Base-by-base conservation (phyloP, 1,139 yeast genomes). In the Kodamaea suecica region DNA sequence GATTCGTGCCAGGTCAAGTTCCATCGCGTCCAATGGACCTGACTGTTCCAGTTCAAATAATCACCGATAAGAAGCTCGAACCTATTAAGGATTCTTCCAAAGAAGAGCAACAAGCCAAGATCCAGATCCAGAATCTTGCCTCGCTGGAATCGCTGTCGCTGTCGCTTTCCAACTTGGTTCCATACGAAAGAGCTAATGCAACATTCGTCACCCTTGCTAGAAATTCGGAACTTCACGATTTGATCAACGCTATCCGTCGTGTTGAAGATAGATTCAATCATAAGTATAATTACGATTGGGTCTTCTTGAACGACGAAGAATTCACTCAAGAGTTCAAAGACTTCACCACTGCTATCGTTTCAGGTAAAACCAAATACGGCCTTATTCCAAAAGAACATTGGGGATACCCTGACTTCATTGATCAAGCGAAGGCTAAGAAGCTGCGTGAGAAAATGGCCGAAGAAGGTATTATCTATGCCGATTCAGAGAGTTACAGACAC, bases 221-320 rank as follows among this genome's bases (percentile, higher is more conserved):
- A 53, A 84, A 84, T 55, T 58, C 65, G 43, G 95, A 84, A 55
- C 57, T 84, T 23, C 70, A 66, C 31, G 79, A 76, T 3, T 83
- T 87, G 10, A 60, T 83, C 37, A 66, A 70, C 44, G 71, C 90
- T 2, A 83, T 84, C 63, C 66, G 88, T 39, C 67, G 76, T 23
- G 65, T 82, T 36, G 92, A 84, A 58, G 86, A 81, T 53, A 66
- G 88, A 31, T 84, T 84, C 66, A 84, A 84, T 62, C 54, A 63
- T 27, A 68, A 75, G 39, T 84, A 59, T 61, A 68, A 80, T 49
- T 84, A 84, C 55, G 92, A 84, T 55, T 84, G 94, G 94, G 84
- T 84, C 9, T 84, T 84, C 52, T 64, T 84, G 40, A 83, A 83
- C 57, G 82, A 83, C 45, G 82, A 72, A 43, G 72, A 65, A 14